Percentiles rank a stretch among this genome's conserved stretches.
phyloP scores from a whole-genome alignment of 345 rosid species.

The Heritiera fomes region DNA sequence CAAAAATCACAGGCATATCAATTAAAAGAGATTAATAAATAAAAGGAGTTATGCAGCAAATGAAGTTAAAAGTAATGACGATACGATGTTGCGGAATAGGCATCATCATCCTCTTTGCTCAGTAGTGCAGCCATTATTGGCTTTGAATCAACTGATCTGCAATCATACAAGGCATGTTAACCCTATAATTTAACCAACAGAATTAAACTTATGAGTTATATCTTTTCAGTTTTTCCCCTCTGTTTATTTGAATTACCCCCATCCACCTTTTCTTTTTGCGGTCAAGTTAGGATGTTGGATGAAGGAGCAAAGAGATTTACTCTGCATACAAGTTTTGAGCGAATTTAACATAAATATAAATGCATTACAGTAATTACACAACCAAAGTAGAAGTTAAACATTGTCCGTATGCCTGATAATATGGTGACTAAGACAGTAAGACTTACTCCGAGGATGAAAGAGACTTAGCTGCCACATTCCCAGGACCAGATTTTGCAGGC shows the following conservation, averaged over 20 bases:
- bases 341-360: not conserved
- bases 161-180: conserved; percentile 18
- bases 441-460: conserved; percentile 53
- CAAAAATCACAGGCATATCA: not conserved
- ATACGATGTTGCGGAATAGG: conserved; percentile 82
- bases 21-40: not conserved
- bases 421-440: conserved; percentile 28
- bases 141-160: conserved; percentile 60
- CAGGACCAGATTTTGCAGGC: conserved; percentile 45
- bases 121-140: conserved; percentile 35
- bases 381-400: not conserved
- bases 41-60: not conserved
- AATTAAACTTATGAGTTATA: not conserved
- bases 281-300: not conserved
- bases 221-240: not conserved
- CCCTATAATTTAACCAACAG: not conserved
- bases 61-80: conserved; percentile 26
- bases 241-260: not conserved
- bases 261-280: not conserved
- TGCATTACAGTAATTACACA: not conserved
- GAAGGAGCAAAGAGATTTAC: not conserved
- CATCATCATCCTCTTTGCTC: conserved; percentile 79
- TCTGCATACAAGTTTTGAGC: not conserved
- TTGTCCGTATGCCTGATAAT: not conserved
- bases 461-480: conserved; percentile 35